Conservation (phyloP, 2,329 filamentous ascomycete genomes). For the Scortechinia acanthostroma region DNA sequence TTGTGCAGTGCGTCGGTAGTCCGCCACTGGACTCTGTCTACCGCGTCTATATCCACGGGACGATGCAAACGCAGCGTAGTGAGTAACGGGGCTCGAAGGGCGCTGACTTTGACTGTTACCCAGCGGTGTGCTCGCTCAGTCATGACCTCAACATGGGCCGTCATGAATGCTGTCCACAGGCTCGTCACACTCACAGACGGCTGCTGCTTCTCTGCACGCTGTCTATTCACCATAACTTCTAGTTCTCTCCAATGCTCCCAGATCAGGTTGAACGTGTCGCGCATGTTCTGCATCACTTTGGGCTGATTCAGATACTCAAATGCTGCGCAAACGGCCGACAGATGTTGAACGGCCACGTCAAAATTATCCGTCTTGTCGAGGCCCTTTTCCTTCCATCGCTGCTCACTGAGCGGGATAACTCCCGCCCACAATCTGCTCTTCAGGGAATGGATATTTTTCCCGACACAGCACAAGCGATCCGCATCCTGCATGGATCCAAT, state of each 20-base stretch:
- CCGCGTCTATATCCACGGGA: background rate
- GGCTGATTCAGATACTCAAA: conserved; percentile 14
- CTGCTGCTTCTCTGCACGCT: conserved; percentile 3
- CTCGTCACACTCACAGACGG: background rate
- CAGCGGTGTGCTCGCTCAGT: background rate
- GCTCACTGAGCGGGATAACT: conserved; percentile 13
- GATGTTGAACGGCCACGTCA: conserved; percentile 11
- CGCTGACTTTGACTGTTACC: background rate
- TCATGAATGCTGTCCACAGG: background rate
- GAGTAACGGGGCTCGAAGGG: background rate
- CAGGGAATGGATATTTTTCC: conserved; percentile 13
- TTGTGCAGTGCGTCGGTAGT: background rate
- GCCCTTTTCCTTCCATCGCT: conserved; percentile 12
- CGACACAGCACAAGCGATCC: conserved; percentile 9
- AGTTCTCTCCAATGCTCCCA: conserved; percentile 8
- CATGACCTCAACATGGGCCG: background rate
- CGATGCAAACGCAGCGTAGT: background rate
- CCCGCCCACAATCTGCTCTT: conserved; percentile 15
- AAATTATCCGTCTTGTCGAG: conserved; percentile 10
- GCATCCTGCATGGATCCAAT: background rate
- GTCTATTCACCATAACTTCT: conserved; percentile 9
- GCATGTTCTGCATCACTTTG: conserved; percentile 6
- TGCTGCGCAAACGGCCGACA: conserved; percentile 10
- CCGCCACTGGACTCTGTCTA: conserved; percentile 2
- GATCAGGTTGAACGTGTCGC: conserved; percentile 14